These are phyloP conservation scores for Thoreauomyces humboldtii DNA, from an alignment of 192 early-diverging fungal species.

Conservation along the genomic window DNA sequence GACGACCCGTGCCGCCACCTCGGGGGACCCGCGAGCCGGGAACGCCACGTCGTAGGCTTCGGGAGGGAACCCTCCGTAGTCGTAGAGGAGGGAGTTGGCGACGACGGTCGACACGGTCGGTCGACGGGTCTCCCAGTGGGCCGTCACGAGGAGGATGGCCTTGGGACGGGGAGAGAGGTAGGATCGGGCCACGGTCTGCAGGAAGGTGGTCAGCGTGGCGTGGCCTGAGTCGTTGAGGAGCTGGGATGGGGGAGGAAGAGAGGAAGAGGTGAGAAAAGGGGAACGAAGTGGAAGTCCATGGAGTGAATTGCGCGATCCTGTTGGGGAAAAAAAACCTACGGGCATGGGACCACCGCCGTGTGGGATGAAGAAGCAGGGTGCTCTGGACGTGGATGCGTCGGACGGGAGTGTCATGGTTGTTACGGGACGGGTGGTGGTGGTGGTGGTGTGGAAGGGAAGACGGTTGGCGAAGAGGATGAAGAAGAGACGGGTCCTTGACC, in stretches of 20 bases:
- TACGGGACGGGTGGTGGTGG: too few species aligned
- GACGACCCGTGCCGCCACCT: slow-evolving; percentile 39
- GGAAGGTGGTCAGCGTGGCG: slow-evolving; percentile 13
- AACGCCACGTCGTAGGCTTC: slow-evolving; percentile 46
- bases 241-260: neutral
- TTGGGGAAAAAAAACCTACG: neutral
- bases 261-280: neutral
- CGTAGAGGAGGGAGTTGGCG: slow-evolving; percentile 43
- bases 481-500: too few species aligned
- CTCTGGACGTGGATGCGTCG: too few species aligned
- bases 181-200: slow-evolving; percentile 11
- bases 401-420: too few species aligned
- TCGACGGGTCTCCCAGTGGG: slow-evolving; percentile 51
- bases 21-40: slow-evolving; percentile 37
- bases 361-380: slow-evolving; percentile 33
- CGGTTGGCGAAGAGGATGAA: too few species aligned
- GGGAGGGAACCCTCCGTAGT: slow-evolving; percentile 54
- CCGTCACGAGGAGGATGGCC: slow-evolving; percentile 42
- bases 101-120: slow-evolving; percentile 7
- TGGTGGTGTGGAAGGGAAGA: too few species aligned
- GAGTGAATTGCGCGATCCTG: too few species aligned
- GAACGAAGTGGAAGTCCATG: neutral
- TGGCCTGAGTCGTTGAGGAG: slow-evolving; percentile 30
- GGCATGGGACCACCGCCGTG: slow-evolving; percentile 45
- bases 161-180: slow-evolving; percentile 19